Evolutionary conservation across 2,329 filamentous ascomycete genomes (phyloP), one percentile per base, ranked within the genome.

Genomic region (Talaromyces amestolkiae): DNA sequence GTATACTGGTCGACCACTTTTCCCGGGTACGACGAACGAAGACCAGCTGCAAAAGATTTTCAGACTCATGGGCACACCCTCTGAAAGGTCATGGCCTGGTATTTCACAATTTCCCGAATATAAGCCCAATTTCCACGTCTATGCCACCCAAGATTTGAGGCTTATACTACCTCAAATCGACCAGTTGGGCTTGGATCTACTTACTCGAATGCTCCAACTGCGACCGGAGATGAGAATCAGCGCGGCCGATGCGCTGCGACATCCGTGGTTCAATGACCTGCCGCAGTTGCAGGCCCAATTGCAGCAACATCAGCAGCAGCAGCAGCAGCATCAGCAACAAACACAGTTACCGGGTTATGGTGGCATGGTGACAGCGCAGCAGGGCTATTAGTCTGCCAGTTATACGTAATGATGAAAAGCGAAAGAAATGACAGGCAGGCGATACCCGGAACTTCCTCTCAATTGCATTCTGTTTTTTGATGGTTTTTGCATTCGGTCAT

Each of bases 41-140:
- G 95, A 99, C 76, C 95, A 99, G 78, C 89, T 98, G 61, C 86
- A 96, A 69, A 93, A 96, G 77, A 99, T 99, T 78, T 99, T 99
- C 85, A 88, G 95, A 66, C 89, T 99, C 67, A 99, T 99, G 95
- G 95, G 95, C 68, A 99, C 95, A 0, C 95, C 95, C 0, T 96
- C 92, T 0, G 95, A 99, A 79, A 89, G 93, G 53, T 93, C 91
- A 4, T 99, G 95, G 95, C 94, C 94, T 0, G 93, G 93, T 49
- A 96, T 99, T 75, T 92, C 90, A 22, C 90, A 94, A 74, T 93
- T 96, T 72, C 93, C 94, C n/a, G 95, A 99, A 79, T 99, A 98
- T 84, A 97, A 98, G 83, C 86, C 89, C 58, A 97, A 90, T 67
- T 97, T 97, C 80, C 93, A 95, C 70, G 91, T 96, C 76, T 98